phyloP scores from a whole-genome alignment of 805 yeast species.

The Saturnispora diversa region DNA sequence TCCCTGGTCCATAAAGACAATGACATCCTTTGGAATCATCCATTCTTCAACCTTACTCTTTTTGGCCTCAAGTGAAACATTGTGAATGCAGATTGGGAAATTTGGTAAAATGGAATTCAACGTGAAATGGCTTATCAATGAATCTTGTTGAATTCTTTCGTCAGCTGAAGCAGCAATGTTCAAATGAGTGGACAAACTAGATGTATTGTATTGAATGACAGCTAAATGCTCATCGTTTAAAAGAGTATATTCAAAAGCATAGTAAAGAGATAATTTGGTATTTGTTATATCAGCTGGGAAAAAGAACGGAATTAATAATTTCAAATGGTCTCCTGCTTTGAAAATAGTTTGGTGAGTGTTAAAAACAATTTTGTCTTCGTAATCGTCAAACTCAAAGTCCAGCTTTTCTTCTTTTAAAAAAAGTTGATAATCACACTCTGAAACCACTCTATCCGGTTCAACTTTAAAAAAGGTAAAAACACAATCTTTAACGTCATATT shows the following conservation, averaged over 20 bases:
- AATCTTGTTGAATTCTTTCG: constrained; percentile 55
- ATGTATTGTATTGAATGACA: constrained; percentile 16
- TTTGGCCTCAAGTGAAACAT: constrained; percentile 29
- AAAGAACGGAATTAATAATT: constrained; percentile 26
- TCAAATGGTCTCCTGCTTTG: constrained; percentile 10
- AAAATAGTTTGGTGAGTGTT: constrained; percentile 8
- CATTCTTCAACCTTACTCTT: constrained; percentile 20
- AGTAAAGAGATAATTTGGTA: constrained; percentile 21
- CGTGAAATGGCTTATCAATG: constrained; percentile 46
- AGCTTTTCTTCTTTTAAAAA: constrained; percentile 5
- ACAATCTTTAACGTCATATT: constrained; percentile 14
- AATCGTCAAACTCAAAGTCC: constrained; percentile 15
- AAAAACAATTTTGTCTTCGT: constrained; percentile 17
- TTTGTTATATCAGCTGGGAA: constrained; percentile 30
- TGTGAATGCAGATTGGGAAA: constrained; percentile 46
- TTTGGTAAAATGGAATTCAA: constrained; percentile 48
- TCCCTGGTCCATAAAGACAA: constrained; percentile 67
- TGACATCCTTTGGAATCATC: constrained; percentile 31
- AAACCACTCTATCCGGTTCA: constrained; percentile 24
- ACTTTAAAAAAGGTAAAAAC: constrained; percentile 22
- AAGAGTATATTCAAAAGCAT: constrained; percentile 15
- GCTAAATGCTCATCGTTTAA: background rate
- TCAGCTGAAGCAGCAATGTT: constrained; percentile 70
- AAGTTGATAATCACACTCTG: constrained; percentile 16
- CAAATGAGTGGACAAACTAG: constrained; percentile 43